Base-by-base conservation (phyloP, 73 alveolate genomes). In the Effrenium voratum region DNA sequence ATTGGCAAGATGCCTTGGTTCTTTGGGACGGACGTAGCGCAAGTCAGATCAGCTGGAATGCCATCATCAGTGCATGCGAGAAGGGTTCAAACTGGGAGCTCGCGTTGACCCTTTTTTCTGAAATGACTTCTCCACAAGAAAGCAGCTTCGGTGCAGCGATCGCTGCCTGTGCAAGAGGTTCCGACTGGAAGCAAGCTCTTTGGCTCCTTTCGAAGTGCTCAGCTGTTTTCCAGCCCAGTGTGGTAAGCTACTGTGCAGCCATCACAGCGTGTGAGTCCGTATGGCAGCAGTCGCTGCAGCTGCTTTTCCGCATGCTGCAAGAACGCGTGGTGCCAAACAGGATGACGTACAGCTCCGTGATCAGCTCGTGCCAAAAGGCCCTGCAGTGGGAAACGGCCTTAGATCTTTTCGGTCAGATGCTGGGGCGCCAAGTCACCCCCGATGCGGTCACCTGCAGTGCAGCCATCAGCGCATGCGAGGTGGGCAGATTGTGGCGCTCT, bases 61-160 rank as follows among this genome's bases (percentile, higher is more conserved):
- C 95, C 30, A 32, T 87, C 72, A 87, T 87, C 38, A 87, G 59
- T 28, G 83, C 95, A 38, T 87, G 95, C 70, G 95, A 87, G 47
- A 87, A 66, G 49, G 95, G 95, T 16, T 68, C 85, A 34, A 72
- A 82, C 19, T 82, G 92, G 92, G 76, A 82, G 73, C 15, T 50
- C 38, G 40, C 75, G 52, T 50, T 82, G 15, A 5, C 2, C 40
- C 43, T 82, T 38, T 82, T 82, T 60, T 32, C 15, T 66, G 41
- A 66, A n/a, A n/a, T n/a, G n/a, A n/a, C n/a, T n/a, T n/a, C n/a
- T 4, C 68, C 66, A 4, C 44, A 36, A 26, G 92, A 82, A n/a
- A 82, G 92, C 73, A 82, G 30, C 46, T 82, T n/a, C 49, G 75
- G 92, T n/a, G 73, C 73, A 15, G 76, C 75, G 26, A 28, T 82